Conservation (phyloP, 208 protist species). For the Wallacemonas sp. region DNA sequence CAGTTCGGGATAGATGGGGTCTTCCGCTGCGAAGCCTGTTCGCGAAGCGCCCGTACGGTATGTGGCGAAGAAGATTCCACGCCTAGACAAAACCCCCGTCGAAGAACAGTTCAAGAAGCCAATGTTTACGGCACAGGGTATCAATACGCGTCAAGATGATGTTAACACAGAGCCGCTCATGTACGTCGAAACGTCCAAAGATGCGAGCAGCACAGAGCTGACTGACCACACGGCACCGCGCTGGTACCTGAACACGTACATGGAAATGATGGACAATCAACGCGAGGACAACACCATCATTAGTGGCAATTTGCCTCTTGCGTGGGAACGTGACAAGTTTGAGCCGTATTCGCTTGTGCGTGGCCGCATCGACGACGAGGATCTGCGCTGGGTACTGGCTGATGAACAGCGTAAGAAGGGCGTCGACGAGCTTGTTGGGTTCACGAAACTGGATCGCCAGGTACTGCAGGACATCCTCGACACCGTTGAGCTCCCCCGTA, state of each 20-base stretch:
- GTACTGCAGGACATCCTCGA: slow-evolving; percentile 83
- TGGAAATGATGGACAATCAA: slow-evolving; percentile 82
- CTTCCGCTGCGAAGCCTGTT: slow-evolving; percentile 32
- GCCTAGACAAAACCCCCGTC: slow-evolving; percentile 65
- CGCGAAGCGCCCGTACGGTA: slow-evolving; percentile 76
- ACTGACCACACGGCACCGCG: slow-evolving; percentile 75
- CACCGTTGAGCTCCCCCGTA: slow-evolving; percentile 76
- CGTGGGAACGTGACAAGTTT: slow-evolving; percentile 82
- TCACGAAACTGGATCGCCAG: slow-evolving; percentile 70
- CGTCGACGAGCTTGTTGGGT: slow-evolving; percentile 49
- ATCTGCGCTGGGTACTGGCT: slow-evolving; percentile 69
- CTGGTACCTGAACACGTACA: slow-evolving; percentile 87
- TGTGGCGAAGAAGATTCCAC: slow-evolving; percentile 76
- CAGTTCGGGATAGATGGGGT: too few species aligned
- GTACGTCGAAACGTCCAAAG: slow-evolving; percentile 87
- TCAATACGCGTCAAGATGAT: slow-evolving; percentile 78
- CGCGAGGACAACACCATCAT: slow-evolving; percentile 70
- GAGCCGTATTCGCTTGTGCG: slow-evolving; percentile 83
- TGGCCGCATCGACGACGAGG: slow-evolving; percentile 83
- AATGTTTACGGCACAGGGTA: slow-evolving; percentile 68
- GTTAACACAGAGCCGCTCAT: slow-evolving; percentile 85
- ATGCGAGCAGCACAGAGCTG: slow-evolving; percentile 71
- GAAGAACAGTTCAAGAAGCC: slow-evolving; percentile 85
- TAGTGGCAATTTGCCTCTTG: slow-evolving; percentile 69
- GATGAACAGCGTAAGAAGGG: slow-evolving; percentile 61